Percentiles rank a stretch among this genome's conserved stretches.
phyloP scores from a whole-genome alignment of 352 stramenopile species.

The Blastocystis sp. region DNA sequence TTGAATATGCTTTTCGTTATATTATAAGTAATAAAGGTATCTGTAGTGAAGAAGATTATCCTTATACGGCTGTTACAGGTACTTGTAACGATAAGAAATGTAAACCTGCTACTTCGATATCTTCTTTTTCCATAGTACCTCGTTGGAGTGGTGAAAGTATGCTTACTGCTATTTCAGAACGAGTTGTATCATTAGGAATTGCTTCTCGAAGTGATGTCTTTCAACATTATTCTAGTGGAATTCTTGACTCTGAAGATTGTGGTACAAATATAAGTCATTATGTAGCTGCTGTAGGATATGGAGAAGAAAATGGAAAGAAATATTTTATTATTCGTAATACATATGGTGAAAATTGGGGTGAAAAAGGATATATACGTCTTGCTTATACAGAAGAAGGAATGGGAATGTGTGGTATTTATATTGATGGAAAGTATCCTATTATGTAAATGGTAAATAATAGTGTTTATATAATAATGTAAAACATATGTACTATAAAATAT shows the following conservation, averaged over 20 bases:
- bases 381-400: constrained; percentile 54
- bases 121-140: constrained; percentile 61
- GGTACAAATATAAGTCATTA: constrained; percentile 83
- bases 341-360: constrained; percentile 70
- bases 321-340: constrained; percentile 79
- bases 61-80: constrained; percentile 58
- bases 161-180: constrained; percentile 64
- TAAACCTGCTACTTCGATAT: constrained; percentile 53
- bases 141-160: constrained; percentile 59
- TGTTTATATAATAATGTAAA: too few species aligned
- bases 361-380: constrained; percentile 72
- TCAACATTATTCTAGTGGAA: constrained; percentile 79
- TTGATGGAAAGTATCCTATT: constrained; percentile 9
- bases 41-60: constrained; percentile 75
- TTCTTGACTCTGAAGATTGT: constrained; percentile 56
- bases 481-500: too few species aligned
- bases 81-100: constrained; percentile 45
- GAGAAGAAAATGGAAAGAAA: constrained; percentile 44
- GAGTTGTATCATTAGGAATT: constrained; percentile 74
- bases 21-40: constrained; percentile 69
- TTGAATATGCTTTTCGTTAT: constrained; percentile 90
- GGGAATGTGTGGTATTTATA: constrained; percentile 35
- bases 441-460: too few species aligned
- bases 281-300: constrained; percentile 81
- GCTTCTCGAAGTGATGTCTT: constrained; percentile 74